Percentiles rank a stretch among this genome's conserved stretches.
These are phyloP conservation scores for Pseudopediastrum boryanum DNA, from an alignment of 139 green algal genomes.

Conservation along the genomic window DNA sequence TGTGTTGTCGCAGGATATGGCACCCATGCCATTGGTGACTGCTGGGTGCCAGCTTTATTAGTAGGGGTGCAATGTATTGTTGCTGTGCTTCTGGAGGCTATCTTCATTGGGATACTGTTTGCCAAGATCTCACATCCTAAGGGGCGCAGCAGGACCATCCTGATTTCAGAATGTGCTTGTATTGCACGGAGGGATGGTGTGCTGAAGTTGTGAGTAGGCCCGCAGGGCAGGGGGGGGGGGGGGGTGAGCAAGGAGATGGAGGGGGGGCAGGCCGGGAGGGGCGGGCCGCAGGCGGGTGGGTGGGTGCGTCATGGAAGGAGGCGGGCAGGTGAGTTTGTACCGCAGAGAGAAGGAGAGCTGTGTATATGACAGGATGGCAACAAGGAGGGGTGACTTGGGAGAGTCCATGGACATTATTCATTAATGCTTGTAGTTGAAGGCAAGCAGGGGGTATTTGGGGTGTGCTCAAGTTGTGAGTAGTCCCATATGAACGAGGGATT, in stretches of 20 bases:
- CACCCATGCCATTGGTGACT: conserved; percentile 72
- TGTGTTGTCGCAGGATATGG: conserved; percentile 83
- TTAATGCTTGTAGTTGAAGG: too few species aligned
- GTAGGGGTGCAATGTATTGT: conserved; percentile 76
- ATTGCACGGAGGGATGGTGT: conserved; percentile 83
- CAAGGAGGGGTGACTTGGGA: too few species aligned
- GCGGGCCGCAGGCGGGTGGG: too few species aligned
- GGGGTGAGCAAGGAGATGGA: too few species aligned
- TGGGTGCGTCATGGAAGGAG: too few species aligned
- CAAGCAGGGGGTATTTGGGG: too few species aligned
- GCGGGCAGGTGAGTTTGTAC: too few species aligned
- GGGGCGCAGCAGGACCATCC: conserved; percentile 75
- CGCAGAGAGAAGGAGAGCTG: too few species aligned
- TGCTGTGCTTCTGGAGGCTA: conserved; percentile 73
- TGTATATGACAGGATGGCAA: too few species aligned
- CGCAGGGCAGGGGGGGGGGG: neutral
- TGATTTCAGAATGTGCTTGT: conserved; percentile 81
- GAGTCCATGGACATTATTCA: too few species aligned
- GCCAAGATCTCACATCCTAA: conserved; percentile 82
- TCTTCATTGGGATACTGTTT: conserved; percentile 86
- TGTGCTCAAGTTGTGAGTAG: conserved; percentile 14
- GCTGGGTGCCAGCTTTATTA: conserved; percentile 65
- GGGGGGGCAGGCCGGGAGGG: too few species aligned
- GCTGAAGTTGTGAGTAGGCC: conserved; percentile 81
- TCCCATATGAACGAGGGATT: too few species aligned